Conservation (phyloP, 352 stramenopile species). For the Pythium sp. region DNA sequence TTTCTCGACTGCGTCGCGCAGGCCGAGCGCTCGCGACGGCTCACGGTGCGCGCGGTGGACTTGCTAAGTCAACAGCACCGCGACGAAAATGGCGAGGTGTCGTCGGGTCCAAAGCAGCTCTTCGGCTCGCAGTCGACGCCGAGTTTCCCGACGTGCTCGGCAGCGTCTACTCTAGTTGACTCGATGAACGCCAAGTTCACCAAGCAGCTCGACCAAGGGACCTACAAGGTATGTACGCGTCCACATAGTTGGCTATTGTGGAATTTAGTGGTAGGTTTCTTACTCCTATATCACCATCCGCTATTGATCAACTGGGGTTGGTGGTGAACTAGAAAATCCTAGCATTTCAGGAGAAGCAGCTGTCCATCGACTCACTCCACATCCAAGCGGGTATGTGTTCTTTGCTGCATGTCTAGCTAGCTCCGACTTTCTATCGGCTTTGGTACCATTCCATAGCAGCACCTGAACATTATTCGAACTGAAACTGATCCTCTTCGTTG, state of each 20-base stretch:
- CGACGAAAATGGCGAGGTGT: not conserved
- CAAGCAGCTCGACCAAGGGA: constrained; percentile 27
- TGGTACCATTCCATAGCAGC: too few species aligned
- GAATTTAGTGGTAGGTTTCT: not conserved
- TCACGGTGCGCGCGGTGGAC: constrained; percentile 59
- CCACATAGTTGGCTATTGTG: not conserved
- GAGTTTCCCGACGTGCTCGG: constrained; percentile 20
- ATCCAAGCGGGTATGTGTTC: constrained; percentile 33
- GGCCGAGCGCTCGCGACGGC: constrained; percentile 53
- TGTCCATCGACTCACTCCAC: constrained; percentile 28
- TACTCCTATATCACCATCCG: not conserved
- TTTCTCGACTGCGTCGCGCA: constrained; percentile 72
- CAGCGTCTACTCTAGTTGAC: constrained; percentile 21
- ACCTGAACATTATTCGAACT: not conserved
- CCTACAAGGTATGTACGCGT: constrained; percentile 28
- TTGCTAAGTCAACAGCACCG: constrained; percentile 21
- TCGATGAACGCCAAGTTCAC: constrained; percentile 43
- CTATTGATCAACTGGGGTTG: not conserved
- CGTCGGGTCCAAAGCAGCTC: not conserved
- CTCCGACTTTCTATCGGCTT: too few species aligned
- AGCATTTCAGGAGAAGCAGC: constrained; percentile 40
- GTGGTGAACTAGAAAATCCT: constrained; percentile 27
- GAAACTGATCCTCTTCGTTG: not conserved
- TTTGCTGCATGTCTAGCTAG: not conserved
- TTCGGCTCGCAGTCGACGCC: constrained; percentile 17